Conservation (phyloP, 139 green algal species). For the Ulvella scutata region DNA sequence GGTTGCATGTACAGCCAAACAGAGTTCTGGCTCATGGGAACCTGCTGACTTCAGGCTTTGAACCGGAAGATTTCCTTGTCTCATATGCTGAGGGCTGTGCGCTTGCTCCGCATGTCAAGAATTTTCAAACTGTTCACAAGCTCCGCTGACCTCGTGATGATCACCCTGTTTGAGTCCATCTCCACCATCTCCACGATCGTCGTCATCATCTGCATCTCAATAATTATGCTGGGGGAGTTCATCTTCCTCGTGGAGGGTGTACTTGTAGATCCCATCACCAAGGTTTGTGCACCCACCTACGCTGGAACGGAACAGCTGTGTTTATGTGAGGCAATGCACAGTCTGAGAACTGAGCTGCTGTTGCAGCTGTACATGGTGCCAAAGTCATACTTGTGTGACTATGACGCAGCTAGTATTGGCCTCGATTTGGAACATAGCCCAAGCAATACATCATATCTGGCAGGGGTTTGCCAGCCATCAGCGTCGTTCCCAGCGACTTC, state of each 20-base stretch:
- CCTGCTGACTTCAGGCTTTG: neutral
- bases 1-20: too few species aligned
- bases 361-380: neutral
- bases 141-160: neutral
- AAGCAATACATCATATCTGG: neutral
- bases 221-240: neutral
- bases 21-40: too few species aligned
- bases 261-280: neutral
- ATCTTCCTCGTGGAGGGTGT: neutral
- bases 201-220: neutral
- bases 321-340: neutral
- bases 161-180: neutral
- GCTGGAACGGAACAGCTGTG: too few species aligned
- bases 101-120: neutral
- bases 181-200: neutral
- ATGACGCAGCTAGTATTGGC: too few species aligned
- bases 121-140: neutral
- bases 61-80: neutral
- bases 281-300: too few species aligned
- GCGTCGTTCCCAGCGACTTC: neutral
- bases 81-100: neutral
- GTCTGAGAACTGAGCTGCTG: neutral
- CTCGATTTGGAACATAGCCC: neutral
- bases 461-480: neutral
- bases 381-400: neutral